phyloP scores from a whole-genome alignment of 495 filamentous ascomycete species.

The Penicillium samsonianum region DNA sequence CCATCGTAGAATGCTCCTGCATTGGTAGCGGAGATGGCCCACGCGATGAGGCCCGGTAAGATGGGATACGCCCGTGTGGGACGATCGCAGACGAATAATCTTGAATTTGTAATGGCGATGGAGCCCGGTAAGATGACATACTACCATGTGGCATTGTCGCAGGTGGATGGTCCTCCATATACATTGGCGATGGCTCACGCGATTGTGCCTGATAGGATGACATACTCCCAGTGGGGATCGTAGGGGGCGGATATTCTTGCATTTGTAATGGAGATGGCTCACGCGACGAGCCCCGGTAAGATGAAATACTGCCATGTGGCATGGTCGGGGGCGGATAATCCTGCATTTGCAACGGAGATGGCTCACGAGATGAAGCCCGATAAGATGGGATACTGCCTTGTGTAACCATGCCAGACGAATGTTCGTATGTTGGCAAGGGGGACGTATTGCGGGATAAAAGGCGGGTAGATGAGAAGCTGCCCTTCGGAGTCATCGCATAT shows the following conservation, averaged over 20 bases:
- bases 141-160: slow-evolving; percentile 25
- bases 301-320: slow-evolving; percentile 30
- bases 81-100: slow-evolving; percentile 12
- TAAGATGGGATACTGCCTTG: slow-evolving; percentile 8
- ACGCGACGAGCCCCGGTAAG: slow-evolving; percentile 5
- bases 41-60: neutral
- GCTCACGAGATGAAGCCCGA: slow-evolving; percentile 4
- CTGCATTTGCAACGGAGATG: slow-evolving; percentile 17
- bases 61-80: slow-evolving; percentile 1
- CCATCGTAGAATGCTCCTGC: slow-evolving; percentile 23
- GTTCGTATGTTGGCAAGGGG: slow-evolving; percentile 32
- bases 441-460: slow-evolving; percentile 34
- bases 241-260: slow-evolving; percentile 17
- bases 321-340: slow-evolving; percentile 25
- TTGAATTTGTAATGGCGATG: neutral
- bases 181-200: slow-evolving; percentile 11
- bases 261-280: slow-evolving; percentile 17
- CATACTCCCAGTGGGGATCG: neutral
- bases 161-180: slow-evolving; percentile 15
- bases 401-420: slow-evolving; percentile 6
- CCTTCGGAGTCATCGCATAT: neutral
- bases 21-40: slow-evolving; percentile 16
- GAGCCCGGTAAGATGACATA: slow-evolving; percentile 30
- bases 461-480: slow-evolving; percentile 7
- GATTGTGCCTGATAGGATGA: neutral